Conservation (phyloP, 768 basidiomycete species). For the Boletus insuetus region DNA sequence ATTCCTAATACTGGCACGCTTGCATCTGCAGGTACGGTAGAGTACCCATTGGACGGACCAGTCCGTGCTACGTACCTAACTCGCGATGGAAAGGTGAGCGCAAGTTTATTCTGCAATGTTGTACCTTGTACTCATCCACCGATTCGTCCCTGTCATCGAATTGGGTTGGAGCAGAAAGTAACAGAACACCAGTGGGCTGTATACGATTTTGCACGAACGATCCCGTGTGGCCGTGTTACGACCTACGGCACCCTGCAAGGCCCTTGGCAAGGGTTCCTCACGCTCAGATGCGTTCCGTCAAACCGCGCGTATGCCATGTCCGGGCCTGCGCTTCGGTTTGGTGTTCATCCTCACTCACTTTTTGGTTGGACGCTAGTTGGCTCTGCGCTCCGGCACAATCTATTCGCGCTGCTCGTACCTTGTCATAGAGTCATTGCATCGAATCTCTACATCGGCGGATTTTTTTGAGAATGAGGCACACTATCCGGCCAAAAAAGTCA, state of each 20-base stretch:
- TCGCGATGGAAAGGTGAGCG: slow-evolving; percentile 26
- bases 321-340: too few relatives aligned
- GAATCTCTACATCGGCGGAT: slow-evolving; percentile 59
- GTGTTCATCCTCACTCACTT: background rate
- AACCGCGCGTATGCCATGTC: background rate
- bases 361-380: slow-evolving; percentile 43
- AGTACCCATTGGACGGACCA: slow-evolving; percentile 12
- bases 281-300: slow-evolving; percentile 50
- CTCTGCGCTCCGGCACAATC: slow-evolving; percentile 58
- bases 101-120: background rate
- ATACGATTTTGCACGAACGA: slow-evolving; percentile 50
- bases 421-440: slow-evolving; percentile 71
- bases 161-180: slow-evolving; percentile 37
- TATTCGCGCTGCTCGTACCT: slow-evolving; percentile 64
- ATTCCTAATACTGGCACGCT: background rate
- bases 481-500: slow-evolving; percentile 37
- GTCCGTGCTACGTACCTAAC: slow-evolving; percentile 26
- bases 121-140: background rate
- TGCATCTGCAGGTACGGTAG: slow-evolving; percentile 1
- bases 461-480: slow-evolving; percentile 58
- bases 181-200: slow-evolving; percentile 59
- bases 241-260: slow-evolving; percentile 52
- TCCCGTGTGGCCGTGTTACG: slow-evolving; percentile 51
- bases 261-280: slow-evolving; percentile 54
- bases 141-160: background rate